Evolutionary conservation across 139 green algal species (phyloP), one percentile per base, ranked within the genome.

Genomic region (Dunaliella sp.): DNA sequence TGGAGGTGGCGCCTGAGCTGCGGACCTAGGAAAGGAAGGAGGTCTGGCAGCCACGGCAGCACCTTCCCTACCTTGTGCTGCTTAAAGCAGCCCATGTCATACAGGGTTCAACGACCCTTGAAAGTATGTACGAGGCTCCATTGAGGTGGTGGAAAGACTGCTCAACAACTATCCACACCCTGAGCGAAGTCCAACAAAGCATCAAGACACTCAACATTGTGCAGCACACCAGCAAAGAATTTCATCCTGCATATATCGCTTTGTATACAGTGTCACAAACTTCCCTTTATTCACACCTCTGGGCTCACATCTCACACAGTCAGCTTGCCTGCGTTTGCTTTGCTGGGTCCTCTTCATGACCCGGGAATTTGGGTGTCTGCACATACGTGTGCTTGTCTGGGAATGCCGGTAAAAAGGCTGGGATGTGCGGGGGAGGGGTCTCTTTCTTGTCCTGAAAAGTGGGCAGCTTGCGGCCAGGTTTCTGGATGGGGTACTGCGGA

Each of bases 331-430:
- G 80, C 72, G 86, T 85, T 79, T 94, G 91, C 88, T 92, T 92
- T 30, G 85, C 81, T 0, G 88, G 88, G 48, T 92, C 82, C 73
- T 88, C 31, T 36, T 92, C 89, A 36, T 94, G 91, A 16, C 87
- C 89, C 16, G 86, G 37, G 57, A 85, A 92, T 1, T 84, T 80
- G 12, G 89, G 82, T 16, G 88, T 92, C 38, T 89, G 88, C 80
- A 90, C 82, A 76, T 94, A 95, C 0, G 96, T 98, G 91, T 98
- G 96, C 34, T 88, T 80, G 90, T 98, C 96, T 25, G 96, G 96
- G 34, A 98, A 94, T 3, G 96, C 94, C 0, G 96, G 95, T 36
- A 98, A 83, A 84, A 94, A 98, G 38, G 85, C 77, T 0, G 94
- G 96, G 12, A 98, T 92, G 86, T 97, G 92, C 0, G 87, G 34